These are phyloP conservation scores for Tylopilus subfusipes DNA, from an alignment of 768 basidiomycete genomes.

Conservation along the genomic window DNA sequence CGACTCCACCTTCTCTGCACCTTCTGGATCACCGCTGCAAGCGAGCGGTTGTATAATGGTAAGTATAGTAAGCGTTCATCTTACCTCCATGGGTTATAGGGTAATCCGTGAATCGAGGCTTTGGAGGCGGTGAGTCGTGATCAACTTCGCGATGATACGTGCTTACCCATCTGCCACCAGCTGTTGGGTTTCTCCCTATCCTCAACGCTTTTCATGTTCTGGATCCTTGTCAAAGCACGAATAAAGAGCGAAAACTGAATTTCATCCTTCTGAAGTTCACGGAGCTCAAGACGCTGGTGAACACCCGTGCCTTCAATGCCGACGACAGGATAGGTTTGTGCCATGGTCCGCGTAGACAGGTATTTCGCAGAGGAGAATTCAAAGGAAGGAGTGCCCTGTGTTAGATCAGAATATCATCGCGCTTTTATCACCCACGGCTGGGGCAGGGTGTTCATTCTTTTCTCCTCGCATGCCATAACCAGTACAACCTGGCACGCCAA, in stretches of 20 bases:
- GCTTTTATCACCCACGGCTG: constrained; percentile 6
- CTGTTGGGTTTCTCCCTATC: constrained; percentile 14
- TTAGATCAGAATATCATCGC: not conserved
- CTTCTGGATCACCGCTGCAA: constrained; percentile 16
- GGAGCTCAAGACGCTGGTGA: constrained; percentile 15
- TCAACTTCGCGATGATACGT: not conserved
- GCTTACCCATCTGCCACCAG: constrained; percentile 19
- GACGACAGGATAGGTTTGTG: constrained; percentile 8
- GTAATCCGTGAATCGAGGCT: constrained; percentile 20
- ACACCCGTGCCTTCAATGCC: constrained; percentile 1
- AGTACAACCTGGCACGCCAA: not conserved
- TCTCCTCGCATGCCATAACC: not conserved
- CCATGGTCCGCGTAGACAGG: constrained; percentile 4
- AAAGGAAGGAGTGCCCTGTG: not conserved
- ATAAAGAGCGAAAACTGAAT: constrained; percentile 21
- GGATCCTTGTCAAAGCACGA: constrained; percentile 8
- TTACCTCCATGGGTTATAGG: constrained; percentile 11
- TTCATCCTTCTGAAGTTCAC: constrained; percentile 8
- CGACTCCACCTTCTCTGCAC: constrained; percentile 5
- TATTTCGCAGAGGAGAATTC: not conserved
- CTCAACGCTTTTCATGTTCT: constrained; percentile 1
- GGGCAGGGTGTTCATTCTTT: not conserved
- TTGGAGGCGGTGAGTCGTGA: not conserved
- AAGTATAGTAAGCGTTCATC: not conserved
- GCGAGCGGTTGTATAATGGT: not conserved